Conservation (phyloP, 179 eudicot species). For the Drosera spatulata region DNA sequence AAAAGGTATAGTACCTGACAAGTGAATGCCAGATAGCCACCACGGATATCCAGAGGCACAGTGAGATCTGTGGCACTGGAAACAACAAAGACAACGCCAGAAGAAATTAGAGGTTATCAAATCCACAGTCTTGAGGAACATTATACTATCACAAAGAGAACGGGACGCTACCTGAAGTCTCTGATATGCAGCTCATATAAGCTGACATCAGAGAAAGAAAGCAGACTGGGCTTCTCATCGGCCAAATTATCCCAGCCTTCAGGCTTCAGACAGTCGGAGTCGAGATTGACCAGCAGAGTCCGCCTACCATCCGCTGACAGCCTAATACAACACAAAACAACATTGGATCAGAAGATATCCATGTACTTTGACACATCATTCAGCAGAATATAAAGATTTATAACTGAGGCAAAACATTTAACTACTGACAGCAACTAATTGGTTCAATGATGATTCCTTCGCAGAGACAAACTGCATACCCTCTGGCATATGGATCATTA, state of each 20-base stretch:
- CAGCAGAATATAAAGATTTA: no score
- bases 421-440: no score
- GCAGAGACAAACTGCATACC: constrained; percentile 30
- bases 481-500: constrained; percentile 99
- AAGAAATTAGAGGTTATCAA: no score
- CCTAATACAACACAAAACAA: constrained; percentile 21
- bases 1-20: constrained; percentile 37
- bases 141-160: not conserved
- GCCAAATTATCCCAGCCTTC: constrained; percentile 80
- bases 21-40: constrained; percentile 87
- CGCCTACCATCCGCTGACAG: constrained; percentile 71
- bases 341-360: no score
- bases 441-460: not conserved
- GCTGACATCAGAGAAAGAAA: constrained; percentile 74
- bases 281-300: constrained; percentile 68
- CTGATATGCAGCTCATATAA: constrained; percentile 80
- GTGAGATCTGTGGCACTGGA: no score
- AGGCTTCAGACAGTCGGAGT: constrained; percentile 61
- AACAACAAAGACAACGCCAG: no score
- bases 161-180: no score
- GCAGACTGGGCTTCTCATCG: constrained; percentile 60
- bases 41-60: constrained; percentile 25
- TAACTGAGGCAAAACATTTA: no score
- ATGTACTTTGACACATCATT: no score
- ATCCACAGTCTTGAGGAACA: not conserved